Evolutionary conservation across 2,329 filamentous ascomycete genomes (phyloP).

Genomic region (Phialophora chinensis): DNA sequence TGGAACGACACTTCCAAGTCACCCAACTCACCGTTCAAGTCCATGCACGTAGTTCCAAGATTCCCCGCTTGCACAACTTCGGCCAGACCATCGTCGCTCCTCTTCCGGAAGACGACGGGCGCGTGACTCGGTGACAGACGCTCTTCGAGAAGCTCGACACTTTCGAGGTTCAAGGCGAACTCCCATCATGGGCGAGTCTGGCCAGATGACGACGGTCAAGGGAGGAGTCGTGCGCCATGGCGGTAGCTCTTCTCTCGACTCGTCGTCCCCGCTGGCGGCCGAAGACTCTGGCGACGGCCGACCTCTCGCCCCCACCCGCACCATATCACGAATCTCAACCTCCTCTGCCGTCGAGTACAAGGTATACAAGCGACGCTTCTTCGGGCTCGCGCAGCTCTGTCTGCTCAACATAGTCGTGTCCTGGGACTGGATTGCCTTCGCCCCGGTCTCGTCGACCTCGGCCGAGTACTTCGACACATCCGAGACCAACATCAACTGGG

Average conservation of each 20-base stretch:
- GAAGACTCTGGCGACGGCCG: slow-evolving; percentile 5
- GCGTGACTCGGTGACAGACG: slow-evolving; percentile 6
- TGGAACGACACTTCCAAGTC: not conserved
- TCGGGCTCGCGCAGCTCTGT: slow-evolving; percentile 81
- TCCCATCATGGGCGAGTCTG: slow-evolving; percentile 13
- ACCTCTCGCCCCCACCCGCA: not conserved
- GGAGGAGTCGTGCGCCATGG: not conserved
- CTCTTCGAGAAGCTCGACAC: not conserved
- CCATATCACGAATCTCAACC: slow-evolving; percentile 35
- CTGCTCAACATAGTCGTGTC: slow-evolving; percentile 90
- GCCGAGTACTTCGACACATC: slow-evolving; percentile 76
- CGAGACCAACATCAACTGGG: slow-evolving; percentile 86
- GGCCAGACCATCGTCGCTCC: not conserved
- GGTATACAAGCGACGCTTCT: slow-evolving; percentile 86
- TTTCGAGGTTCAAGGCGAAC: not conserved
- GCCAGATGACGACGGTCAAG: not conserved
- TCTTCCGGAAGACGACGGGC: not conserved
- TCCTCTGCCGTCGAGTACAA: slow-evolving; percentile 47
- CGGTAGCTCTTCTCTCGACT: slow-evolving; percentile 21
- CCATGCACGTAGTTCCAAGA: not conserved
- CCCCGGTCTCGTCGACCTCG: slow-evolving; percentile 76
- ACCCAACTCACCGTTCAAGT: not conserved
- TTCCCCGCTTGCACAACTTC: not conserved
- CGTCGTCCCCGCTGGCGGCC: slow-evolving; percentile 4
- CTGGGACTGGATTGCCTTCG: slow-evolving; percentile 97